Percentiles rank a stretch among this genome's conserved stretches.
phyloP scores from a whole-genome alignment of 2,329 filamentous ascomycete species.

The Hirsutella minnesotensis region DNA sequence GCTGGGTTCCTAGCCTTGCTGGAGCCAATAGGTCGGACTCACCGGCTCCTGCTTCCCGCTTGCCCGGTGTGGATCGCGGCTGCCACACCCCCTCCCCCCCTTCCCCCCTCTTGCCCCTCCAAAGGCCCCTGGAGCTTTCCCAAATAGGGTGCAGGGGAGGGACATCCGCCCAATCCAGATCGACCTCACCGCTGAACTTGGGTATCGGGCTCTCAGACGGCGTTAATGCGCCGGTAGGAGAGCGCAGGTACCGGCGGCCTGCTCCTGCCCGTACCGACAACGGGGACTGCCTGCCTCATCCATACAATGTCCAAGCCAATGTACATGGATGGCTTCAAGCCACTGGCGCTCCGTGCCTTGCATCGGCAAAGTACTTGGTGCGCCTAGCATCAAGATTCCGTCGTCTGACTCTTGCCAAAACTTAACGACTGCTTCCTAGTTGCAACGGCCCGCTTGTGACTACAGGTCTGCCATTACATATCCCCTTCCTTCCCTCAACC shows the following conservation, averaged over 20 bases:
- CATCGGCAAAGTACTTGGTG: neutral
- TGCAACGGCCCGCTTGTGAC: neutral
- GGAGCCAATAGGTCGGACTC: neutral
- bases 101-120: neutral
- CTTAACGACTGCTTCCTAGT: neutral
- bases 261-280: neutral
- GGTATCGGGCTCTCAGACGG: neutral
- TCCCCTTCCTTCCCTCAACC: neutral
- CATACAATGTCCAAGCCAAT: neutral
- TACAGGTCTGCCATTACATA: neutral
- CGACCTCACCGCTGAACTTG: slow-evolving; percentile 2
- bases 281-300: neutral
- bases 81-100: neutral
- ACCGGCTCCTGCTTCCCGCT: neutral
- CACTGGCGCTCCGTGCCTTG: neutral
- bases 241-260: neutral
- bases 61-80: slow-evolving; percentile 2
- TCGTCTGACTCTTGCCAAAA: neutral
- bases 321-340: neutral
- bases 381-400: neutral
- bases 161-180: neutral
- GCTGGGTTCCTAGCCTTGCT: neutral
- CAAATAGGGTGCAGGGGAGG: neutral
- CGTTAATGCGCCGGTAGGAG: neutral
- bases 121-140: neutral